These are phyloP conservation scores for Licmophora abbreviata DNA, from an alignment of 108 stramenopile species.

Conservation along the genomic window DNA sequence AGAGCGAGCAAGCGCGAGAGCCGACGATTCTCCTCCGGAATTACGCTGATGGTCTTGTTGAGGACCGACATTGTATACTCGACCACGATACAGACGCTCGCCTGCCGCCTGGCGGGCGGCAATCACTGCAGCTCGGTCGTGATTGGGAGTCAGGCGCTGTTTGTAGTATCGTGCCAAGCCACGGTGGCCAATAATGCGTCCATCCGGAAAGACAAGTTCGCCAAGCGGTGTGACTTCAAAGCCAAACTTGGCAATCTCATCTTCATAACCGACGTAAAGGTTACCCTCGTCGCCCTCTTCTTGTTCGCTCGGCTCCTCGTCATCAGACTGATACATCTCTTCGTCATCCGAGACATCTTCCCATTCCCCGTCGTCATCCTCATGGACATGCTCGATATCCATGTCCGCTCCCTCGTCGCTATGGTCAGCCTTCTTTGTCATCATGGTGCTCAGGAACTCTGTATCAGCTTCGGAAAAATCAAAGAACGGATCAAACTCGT, in stretches of 20 bases:
- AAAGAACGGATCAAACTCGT: conserved; percentile 95
- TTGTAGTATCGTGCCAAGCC: conserved; percentile 73
- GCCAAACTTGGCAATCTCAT: conserved; percentile 67
- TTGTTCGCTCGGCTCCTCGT: conserved; percentile 29
- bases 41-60: conserved; percentile 8
- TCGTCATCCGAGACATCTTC: conserved; percentile 50
- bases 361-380: conserved; percentile 28
- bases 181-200: conserved; percentile 83
- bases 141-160: conserved; percentile 34
- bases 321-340: conserved; percentile 11
- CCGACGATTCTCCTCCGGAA: too few species aligned
- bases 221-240: conserved; percentile 84
- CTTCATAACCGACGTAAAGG: conserved; percentile 64
- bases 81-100: conserved; percentile 65
- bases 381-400: conserved; percentile 20
- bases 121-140: conserved; percentile 37
- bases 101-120: conserved; percentile 68
- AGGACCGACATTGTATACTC: conserved; percentile 38
- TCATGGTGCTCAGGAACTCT: conserved; percentile 23
- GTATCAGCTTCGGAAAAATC: conserved; percentile 78
- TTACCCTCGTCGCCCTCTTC: conserved; percentile 50
- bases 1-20: conserved; percentile 7
- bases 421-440: conserved; percentile 8
- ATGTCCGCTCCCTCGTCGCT: conserved; percentile 23
- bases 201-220: conserved; percentile 81